Evolutionary conservation across 805 yeast genomes (phyloP), one percentile per base, ranked within the genome.

Genomic region (Lipomyces chichibuensis): DNA sequence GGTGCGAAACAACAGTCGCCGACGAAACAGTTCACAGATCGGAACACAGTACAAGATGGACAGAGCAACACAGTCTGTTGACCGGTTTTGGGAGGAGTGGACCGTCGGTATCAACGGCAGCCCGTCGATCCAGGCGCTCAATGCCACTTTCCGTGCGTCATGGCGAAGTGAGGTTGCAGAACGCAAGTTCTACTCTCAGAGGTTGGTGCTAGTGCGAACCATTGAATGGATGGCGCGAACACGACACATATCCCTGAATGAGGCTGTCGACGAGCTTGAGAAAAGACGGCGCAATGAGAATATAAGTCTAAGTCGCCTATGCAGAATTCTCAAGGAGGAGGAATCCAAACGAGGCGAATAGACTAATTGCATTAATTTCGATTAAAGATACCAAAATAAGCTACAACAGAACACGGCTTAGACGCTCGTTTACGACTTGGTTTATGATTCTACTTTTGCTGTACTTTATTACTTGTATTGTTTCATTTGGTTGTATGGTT

Each of bases 51-150:
- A 69, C 58, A 69, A 69, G 39, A 69, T 69, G 71, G 71, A 69
- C 39, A 63, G 71, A 25, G 64, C 57, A 20, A 69, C 71, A 13
- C 71, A 69, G 51, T 35, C 71, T 2, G 72, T 69, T 17, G 72
- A 69, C 23, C 51, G 69, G 27, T 69, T 69, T 77, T 43, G 80
- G 82, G 76, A 76, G 58, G 84, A 81, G 59, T 81, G 80, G 68
- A 75, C 77, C 1, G 72, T 73, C 33, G 84, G 84, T 1, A 74
- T 81, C 39, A 75, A 80, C 64, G 83, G 83, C 1, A 72, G 73
- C n/a, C 82, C 83, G 7, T 77, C 83, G 1, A 78, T 81, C 17
- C 76, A 77, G 63, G 75, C 75, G 20, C 74, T 81, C n/a, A 83
- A 81, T 62, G 77, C 77, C 33, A 76, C 75, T 54, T 81, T 77